phyloP scores from a whole-genome alignment of 1,284 basidiomycete species.

The Rhodotorula sp. region DNA sequence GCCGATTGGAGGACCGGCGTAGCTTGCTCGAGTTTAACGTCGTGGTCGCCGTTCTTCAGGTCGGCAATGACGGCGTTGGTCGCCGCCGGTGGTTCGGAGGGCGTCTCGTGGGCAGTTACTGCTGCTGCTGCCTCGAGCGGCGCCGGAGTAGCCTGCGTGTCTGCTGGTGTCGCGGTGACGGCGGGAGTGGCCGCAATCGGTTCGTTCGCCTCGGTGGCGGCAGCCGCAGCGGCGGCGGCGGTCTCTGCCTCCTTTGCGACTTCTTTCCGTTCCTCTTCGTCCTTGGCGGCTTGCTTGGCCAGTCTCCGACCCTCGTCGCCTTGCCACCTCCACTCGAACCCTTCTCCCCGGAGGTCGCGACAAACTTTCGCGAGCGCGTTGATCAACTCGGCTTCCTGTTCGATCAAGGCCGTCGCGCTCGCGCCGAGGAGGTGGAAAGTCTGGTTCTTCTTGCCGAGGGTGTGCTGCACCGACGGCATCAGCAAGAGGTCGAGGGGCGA shows the following conservation, averaged over 20 bases:
- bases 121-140: neutral
- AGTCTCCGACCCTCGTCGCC: slow-evolving; percentile 31
- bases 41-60: neutral
- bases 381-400: slow-evolving; percentile 41
- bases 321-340: slow-evolving; percentile 39
- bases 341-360: slow-evolving; percentile 41
- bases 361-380: slow-evolving; percentile 36
- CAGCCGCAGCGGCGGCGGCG: neutral
- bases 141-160: neutral
- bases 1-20: slow-evolving; percentile 14
- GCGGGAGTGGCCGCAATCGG: neutral
- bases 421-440: slow-evolving; percentile 36
- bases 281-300: slow-evolving; percentile 10
- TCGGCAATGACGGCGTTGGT: neutral
- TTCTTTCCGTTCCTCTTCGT: slow-evolving; percentile 7
- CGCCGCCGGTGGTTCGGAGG: neutral
- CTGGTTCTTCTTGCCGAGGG: slow-evolving; percentile 39
- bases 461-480: slow-evolving; percentile 32
- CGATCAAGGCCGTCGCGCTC: slow-evolving; percentile 42
- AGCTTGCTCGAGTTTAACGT: slow-evolving; percentile 18
- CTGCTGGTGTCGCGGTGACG: neutral
- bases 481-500: slow-evolving; percentile 44
- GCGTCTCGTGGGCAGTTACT: neutral
- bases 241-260: neutral
- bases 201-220: neutral